Evolutionary conservation across 257 asterid genomes (phyloP).

Genomic region (Henckelia pumila): DNA sequence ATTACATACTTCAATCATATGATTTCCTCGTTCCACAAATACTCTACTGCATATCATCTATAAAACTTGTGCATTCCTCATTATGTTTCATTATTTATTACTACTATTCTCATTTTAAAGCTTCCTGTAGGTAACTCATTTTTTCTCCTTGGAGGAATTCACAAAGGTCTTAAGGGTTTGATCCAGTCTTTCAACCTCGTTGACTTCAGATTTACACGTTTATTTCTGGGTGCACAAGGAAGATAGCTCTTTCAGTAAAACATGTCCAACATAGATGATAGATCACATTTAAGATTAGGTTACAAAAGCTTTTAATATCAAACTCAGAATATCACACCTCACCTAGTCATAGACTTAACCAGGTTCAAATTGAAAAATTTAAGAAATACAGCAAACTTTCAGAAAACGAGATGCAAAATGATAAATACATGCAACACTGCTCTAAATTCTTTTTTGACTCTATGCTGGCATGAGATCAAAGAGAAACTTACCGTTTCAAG

Average conservation of each 20-base stretch:
- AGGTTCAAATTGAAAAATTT: background rate
- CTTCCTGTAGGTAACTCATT: background rate
- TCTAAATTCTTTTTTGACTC: constrained; percentile 8
- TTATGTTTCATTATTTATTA: no score
- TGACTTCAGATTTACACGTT: background rate
- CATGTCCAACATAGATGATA: no score
- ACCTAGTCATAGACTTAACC: background rate
- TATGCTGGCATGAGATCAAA: background rate
- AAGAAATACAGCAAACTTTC: background rate
- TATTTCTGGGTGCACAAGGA: background rate
- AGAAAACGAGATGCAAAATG: background rate
- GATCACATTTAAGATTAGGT: no score
- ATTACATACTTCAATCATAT: background rate
- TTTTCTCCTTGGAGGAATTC: background rate
- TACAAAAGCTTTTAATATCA: no score
- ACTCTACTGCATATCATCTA: background rate
- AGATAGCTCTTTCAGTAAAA: background rate
- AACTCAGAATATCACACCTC: background rate
- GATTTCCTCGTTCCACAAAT: background rate
- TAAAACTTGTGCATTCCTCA: background rate
- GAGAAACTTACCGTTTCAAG: constrained; percentile 62
- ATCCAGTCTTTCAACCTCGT: background rate
- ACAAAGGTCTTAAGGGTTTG: background rate
- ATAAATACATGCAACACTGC: background rate
- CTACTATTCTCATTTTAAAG: background rate